These are phyloP conservation scores for Syzygium jambos DNA, from an alignment of 345 rosid genomes.

Conservation along the genomic window DNA sequence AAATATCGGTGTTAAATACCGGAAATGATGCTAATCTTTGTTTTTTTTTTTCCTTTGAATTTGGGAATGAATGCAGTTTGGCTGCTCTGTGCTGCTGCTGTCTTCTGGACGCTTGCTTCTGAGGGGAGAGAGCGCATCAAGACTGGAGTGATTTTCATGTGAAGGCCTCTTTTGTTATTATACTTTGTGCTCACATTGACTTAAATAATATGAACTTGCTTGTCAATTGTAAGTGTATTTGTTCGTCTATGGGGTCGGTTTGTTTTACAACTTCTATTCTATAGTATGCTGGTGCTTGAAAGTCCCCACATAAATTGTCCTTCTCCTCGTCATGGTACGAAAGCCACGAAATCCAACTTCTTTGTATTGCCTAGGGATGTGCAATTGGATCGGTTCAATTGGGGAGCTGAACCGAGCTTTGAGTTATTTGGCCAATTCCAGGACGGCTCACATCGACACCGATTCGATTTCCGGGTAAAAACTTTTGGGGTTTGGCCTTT, in stretches of 20 bases:
- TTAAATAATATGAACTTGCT: neutral
- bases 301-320: neutral
- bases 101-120: conserved; percentile 16
- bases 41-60: neutral
- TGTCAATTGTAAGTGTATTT: neutral
- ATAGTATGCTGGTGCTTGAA: neutral
- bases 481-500: too few species aligned
- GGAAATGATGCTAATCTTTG: neutral
- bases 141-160: neutral
- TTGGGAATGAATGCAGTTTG: conserved; percentile 6
- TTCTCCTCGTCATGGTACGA: neutral
- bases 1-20: neutral
- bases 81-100: conserved; percentile 22
- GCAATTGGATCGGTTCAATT: too few species aligned
- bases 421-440: too few species aligned
- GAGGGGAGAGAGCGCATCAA: neutral
- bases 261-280: neutral
- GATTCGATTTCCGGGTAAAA: too few species aligned
- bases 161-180: neutral
- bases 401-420: too few species aligned
- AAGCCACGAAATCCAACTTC: neutral
- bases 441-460: too few species aligned
- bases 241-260: neutral
- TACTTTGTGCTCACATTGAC: neutral
- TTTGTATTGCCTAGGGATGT: neutral